A percentile compares a stretch with the other conserved stretches of the same genome.
Evolutionary conservation across 768 basidiomycete genomes (phyloP).

Genomic region (Lenzites betulinus): DNA sequence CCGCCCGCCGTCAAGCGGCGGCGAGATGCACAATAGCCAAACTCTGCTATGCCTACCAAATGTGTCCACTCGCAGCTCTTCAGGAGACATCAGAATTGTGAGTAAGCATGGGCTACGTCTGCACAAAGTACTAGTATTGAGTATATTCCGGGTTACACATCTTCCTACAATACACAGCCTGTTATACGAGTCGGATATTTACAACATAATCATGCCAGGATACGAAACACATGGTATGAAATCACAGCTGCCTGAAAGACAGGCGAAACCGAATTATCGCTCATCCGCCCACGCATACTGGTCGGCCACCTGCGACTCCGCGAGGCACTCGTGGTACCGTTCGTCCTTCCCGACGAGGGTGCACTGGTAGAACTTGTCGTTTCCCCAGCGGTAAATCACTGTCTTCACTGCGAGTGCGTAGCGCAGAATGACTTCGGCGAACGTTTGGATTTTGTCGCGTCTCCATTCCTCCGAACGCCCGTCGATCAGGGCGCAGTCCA

Average conservation of each 20-base stretch:
- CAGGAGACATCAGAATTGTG: too few species aligned
- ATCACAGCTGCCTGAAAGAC: not conserved
- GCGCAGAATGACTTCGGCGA: not conserved
- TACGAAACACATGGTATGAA: too few species aligned
- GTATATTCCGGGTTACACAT: too few species aligned
- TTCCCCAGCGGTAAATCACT: not conserved
- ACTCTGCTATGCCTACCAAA: too few species aligned
- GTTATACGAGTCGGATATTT: too few species aligned
- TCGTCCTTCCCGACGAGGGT: not conserved
- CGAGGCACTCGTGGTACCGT: not conserved
- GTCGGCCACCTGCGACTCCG: not conserved
- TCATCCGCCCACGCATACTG: not conserved
- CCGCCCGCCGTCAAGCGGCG: not conserved
- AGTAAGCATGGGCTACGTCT: too few species aligned
- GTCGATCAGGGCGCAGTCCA: not conserved
- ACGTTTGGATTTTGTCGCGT: not conserved
- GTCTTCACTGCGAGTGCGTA: not conserved
- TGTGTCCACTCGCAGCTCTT: too few species aligned
- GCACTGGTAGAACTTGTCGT: not conserved
- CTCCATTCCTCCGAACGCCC: not conserved
- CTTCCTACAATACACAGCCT: too few species aligned
- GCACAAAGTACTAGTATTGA: too few species aligned
- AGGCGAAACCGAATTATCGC: not conserved
- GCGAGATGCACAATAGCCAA: too few species aligned
- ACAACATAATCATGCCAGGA: too few species aligned